Base-by-base conservation (phyloP, 179 eudicot species). In the Actinidia arguta region DNA sequence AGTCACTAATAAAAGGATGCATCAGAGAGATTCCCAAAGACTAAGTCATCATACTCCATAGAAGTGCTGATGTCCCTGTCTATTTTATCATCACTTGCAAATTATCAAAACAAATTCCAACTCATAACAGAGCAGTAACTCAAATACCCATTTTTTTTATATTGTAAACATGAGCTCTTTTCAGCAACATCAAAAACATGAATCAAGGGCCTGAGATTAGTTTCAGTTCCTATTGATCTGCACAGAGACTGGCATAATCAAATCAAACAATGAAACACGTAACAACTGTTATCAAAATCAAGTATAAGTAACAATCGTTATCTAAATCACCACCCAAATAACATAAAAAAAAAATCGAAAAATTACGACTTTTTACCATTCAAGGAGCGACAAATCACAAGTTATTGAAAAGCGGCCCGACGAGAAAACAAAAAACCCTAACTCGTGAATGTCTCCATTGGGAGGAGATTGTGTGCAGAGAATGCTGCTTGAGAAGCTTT, bases 21-120 rank as follows among this genome's bases (percentile, higher is more conserved):
- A 74, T 74, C 78, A 74, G 62, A 52, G 46, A 74, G 78, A 74
- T 74, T 74, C 62, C 78, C 78, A 74, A 74, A 74, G 78, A 74
- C 78, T 22, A 48, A 72, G 76, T 48, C 76, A 73, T 73, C 76
- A 12, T 48, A 17, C 76, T 73, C 76, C 39, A 10, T 22, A 47
- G 76, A 39, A 73, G 76, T 47, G 24, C 76, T 73, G 76, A 73
- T 52, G 62, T 73, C 77, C 77, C 77, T 51, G 77, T 27, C 77
- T 50, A 17, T 73, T 52, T 52, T 73, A 73, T 52, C 77, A 52
- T 73, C 61, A 51, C 77, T 73, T 51, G 77, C 77, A 73, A 73
- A 52, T 14, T 54, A 52, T 51, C 62, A 73, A 69, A 20, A 42
- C 9, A 8, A 46, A 69, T 16, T 17, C 73, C 36, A n/a, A n/a